A percentile compares a stretch with the other conserved stretches of the same genome.
Conservation (phyloP, 2,329 filamentous ascomycete species). For the Helminthosporium solani region DNA sequence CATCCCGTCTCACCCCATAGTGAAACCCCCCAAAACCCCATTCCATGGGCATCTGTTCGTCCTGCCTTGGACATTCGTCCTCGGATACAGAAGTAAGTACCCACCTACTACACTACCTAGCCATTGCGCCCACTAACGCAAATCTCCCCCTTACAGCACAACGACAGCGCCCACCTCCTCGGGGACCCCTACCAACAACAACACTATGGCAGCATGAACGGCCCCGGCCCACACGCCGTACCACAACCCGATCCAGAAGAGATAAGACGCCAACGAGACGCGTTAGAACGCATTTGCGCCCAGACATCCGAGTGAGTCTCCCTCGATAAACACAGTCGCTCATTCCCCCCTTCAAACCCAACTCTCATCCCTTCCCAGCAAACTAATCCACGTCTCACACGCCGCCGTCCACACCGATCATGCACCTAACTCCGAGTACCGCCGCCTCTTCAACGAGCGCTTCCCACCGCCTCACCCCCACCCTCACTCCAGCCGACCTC, state of each 20-base stretch:
- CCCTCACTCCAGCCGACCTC: slow-evolving; percentile 21
- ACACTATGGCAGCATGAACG: slow-evolving; percentile 47
- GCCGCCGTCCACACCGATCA: slow-evolving; percentile 39
- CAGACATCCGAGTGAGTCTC: slow-evolving; percentile 50
- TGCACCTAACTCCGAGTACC: slow-evolving; percentile 43
- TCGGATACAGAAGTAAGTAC: slow-evolving; percentile 47
- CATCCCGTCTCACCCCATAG: background rate
- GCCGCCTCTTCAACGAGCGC: slow-evolving; percentile 46
- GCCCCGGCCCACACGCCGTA: slow-evolving; percentile 31
- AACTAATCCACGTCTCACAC: slow-evolving; percentile 53
- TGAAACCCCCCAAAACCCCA: slow-evolving; percentile 10
- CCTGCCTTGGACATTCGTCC: slow-evolving; percentile 47
- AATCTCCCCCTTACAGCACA: slow-evolving; percentile 38
- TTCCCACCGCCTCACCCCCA: slow-evolving; percentile 35
- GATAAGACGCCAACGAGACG: slow-evolving; percentile 50
- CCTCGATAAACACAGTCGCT: slow-evolving; percentile 1
- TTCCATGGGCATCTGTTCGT: slow-evolving; percentile 52
- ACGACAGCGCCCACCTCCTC: slow-evolving; percentile 50
- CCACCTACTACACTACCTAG: slow-evolving; percentile 1
- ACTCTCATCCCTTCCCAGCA: slow-evolving; percentile 42
- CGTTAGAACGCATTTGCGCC: slow-evolving; percentile 51
- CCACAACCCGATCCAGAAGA: slow-evolving; percentile 52
- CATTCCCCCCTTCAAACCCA: slow-evolving; percentile 2
- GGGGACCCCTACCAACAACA: slow-evolving; percentile 46
- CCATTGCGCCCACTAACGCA: slow-evolving; percentile 22